These are phyloP conservation scores for Calonectria ilicicola DNA, from an alignment of 2,329 filamentous ascomycete genomes.

Conservation along the genomic window DNA sequence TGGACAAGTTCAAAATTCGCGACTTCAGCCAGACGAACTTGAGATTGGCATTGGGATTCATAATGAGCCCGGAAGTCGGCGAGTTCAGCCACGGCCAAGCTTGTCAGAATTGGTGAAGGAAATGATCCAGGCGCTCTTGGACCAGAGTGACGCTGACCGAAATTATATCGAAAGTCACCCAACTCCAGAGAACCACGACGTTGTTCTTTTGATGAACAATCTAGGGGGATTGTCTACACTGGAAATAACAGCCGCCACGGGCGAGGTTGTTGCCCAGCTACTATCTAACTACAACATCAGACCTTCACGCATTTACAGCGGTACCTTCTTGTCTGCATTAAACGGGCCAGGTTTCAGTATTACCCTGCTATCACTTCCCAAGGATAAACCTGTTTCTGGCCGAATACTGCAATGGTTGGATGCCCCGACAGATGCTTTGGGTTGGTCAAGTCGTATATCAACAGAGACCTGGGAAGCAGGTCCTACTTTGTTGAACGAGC, in stretches of 20 bases:
- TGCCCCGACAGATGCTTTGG: neutral
- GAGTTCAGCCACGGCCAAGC: neutral
- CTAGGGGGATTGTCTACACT: neutral
- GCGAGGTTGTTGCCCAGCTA: conserved; percentile 5
- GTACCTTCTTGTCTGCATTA: conserved; percentile 10
- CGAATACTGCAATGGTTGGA: conserved; percentile 12
- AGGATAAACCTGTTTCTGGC: neutral
- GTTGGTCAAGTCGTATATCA: neutral
- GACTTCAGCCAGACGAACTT: conserved; percentile 6
- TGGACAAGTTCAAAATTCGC: neutral
- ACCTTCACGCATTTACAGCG: conserved; percentile 3
- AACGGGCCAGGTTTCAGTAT: conserved; percentile 16
- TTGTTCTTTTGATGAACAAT: conserved; percentile 15
- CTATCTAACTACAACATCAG: neutral
- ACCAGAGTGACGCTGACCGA: neutral
- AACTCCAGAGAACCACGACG: neutral
- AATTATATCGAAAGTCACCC: conserved; percentile 8
- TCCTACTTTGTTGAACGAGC: neutral
- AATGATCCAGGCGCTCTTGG: conserved; percentile 1
- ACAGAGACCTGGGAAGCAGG: neutral
- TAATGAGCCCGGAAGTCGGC: conserved; percentile 15
- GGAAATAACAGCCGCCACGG: neutral
- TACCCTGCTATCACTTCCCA: conserved; percentile 4
- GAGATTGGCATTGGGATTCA: conserved; percentile 20
- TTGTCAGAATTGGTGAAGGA: neutral